Percentiles rank a stretch among this genome's conserved stretches.
phyloP scores from a whole-genome alignment of 2,329 filamentous ascomycete species.

The Clonostachys rosea region DNA sequence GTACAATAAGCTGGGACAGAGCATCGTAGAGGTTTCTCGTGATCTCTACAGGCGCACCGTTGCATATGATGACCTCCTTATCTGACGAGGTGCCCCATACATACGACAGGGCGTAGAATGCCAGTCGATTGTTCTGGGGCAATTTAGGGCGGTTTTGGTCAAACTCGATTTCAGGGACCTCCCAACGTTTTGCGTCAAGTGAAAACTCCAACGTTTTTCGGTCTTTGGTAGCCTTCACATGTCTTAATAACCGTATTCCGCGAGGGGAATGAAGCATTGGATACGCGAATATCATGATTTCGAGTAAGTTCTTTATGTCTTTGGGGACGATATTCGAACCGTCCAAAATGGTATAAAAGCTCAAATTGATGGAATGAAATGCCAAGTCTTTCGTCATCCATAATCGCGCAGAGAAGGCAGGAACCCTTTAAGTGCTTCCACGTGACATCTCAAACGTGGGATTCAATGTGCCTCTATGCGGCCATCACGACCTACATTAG shows the following conservation, averaged over 20 bases:
- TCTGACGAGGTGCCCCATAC: not conserved
- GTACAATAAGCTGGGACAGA: not conserved
- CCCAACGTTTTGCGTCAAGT: not conserved
- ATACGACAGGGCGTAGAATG: conserved; percentile 1
- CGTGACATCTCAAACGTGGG: too few species aligned
- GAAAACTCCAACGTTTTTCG: not conserved
- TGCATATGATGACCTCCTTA: not conserved
- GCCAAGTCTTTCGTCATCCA: too few species aligned
- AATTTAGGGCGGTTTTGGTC: not conserved
- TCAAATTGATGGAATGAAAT: too few species aligned
- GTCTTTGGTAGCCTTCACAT: not conserved
- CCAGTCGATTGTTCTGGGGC: not conserved
- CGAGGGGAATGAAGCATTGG: not conserved
- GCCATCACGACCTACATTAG: too few species aligned
- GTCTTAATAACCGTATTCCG: not conserved
- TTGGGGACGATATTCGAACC: too few species aligned
- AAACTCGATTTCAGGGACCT: not conserved
- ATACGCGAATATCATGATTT: not conserved
- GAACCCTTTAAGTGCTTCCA: too few species aligned
- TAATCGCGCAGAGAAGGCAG: too few species aligned
- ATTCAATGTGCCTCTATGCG: too few species aligned
- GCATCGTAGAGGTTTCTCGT: not conserved
- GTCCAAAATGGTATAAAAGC: too few species aligned
- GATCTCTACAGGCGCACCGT: not conserved
- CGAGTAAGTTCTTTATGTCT: too few species aligned